Percentiles rank a stretch among this genome's conserved stretches.
Conservation (phyloP, 176 grass and related monocot genomes). For the Otatea glauca region DNA sequence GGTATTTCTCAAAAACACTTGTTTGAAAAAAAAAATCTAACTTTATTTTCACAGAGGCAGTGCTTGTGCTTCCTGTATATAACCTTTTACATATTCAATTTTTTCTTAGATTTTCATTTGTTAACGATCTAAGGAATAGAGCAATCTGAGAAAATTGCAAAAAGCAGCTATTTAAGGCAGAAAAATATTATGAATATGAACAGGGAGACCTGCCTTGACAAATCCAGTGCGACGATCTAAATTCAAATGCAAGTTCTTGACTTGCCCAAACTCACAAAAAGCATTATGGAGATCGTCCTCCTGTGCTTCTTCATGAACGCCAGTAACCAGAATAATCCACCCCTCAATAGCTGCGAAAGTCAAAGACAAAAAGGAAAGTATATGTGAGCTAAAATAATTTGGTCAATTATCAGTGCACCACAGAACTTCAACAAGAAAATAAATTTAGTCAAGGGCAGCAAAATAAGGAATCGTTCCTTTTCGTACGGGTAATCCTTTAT, state of each 20-base stretch:
- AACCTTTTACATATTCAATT: neutral
- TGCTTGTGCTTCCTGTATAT: neutral
- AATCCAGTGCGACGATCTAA: conserved; percentile 68
- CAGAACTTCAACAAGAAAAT: neutral
- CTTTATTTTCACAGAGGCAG: neutral
- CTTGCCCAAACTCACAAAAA: conserved; percentile 67
- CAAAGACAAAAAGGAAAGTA: neutral
- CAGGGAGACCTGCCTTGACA: conserved; percentile 47
- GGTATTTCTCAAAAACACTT: neutral
- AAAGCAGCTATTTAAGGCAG: neutral
- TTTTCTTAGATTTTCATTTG: neutral
- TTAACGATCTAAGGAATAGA: neutral
- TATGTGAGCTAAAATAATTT: neutral
- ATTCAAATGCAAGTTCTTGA: conserved; percentile 77
- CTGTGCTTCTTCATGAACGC: conserved; percentile 70
- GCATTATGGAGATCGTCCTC: conserved; percentile 70
- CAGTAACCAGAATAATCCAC: conserved; percentile 68
- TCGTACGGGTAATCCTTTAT: neutral
- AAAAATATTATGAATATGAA: neutral
- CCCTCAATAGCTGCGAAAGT: conserved; percentile 58
- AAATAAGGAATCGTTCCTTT: neutral
- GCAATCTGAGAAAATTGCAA: neutral
- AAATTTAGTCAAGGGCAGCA: neutral
- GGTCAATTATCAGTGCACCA: neutral
- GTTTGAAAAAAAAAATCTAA: neutral